Evolutionary conservation across 2,329 filamentous ascomycete species (phyloP).

Genomic region (Davidsoniella australis): DNA sequence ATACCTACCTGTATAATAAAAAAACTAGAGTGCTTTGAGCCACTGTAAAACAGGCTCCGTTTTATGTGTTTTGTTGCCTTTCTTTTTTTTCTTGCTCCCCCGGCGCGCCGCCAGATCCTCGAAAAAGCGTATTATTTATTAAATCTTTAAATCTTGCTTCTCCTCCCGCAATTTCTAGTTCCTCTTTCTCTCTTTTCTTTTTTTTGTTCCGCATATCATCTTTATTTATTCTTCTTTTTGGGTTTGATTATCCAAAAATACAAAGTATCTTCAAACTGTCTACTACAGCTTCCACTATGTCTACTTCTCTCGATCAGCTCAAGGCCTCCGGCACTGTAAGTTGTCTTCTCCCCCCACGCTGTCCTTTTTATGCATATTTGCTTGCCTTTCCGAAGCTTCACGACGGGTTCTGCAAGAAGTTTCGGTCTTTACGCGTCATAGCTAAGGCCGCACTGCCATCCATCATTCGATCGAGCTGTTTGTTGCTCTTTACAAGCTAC

Average conservation of each 20-base stretch:
- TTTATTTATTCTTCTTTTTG: conserved; percentile 2
- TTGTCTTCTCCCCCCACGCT: conserved; percentile 19
- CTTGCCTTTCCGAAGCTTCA: conserved; percentile 13
- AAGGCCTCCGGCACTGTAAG: conserved; percentile 92
- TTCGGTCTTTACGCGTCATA: no score
- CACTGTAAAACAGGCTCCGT: neutral
- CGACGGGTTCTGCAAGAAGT: conserved; percentile 18
- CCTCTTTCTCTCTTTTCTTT: conserved; percentile 6
- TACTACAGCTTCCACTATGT: conserved; percentile 36
- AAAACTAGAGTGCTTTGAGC: no score
- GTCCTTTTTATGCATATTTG: conserved; percentile 10
- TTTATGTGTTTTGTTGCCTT: neutral
- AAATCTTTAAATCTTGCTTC: conserved; percentile 2
- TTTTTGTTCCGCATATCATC: conserved; percentile 1
- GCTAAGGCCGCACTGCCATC: no score
- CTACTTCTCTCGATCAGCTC: conserved; percentile 85
- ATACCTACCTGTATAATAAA: no score
- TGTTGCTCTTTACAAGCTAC: neutral
- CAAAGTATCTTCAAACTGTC: neutral
- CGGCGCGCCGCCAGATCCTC: no score
- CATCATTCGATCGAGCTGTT: neutral
- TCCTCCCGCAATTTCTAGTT: neutral
- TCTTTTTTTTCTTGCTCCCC: neutral
- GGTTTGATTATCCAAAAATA: conserved; percentile 1
- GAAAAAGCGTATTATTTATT: neutral